Percentiles rank a stretch among this genome's conserved stretches.
These are phyloP conservation scores for Fusarium torreyae DNA, from an alignment of 2,329 filamentous ascomycete species.

Conservation along the genomic window DNA sequence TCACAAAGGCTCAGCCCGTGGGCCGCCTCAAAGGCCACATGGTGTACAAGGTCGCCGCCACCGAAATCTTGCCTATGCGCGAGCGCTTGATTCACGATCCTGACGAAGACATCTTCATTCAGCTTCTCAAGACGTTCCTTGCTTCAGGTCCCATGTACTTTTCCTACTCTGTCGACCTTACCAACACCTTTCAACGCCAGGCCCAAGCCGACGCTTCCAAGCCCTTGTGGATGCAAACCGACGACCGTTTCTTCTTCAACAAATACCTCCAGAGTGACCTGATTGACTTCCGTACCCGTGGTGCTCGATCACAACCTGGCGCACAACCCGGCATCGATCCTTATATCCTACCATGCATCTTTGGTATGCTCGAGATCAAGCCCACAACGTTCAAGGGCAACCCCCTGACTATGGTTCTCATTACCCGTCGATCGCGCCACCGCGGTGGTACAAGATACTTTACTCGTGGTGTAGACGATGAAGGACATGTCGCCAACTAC, in stretches of 20 bases:
- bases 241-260: conserved; percentile 99
- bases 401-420: conserved; percentile 86
- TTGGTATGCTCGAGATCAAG: conserved; percentile 93
- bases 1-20: conserved; percentile 93
- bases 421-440: conserved; percentile 90
- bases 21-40: conserved; percentile 95
- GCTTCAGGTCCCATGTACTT: conserved; percentile 95
- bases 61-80: conserved; percentile 93
- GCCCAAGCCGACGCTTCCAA: conserved; percentile 78
- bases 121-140: conserved; percentile 84
- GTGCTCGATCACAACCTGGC: conserved; percentile 74
- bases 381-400: conserved; percentile 89
- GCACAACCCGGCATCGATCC: conserved; percentile 86
- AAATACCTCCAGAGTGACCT: conserved; percentile 91
- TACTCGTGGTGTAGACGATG: conserved; percentile 91
- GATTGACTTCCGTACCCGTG: conserved; percentile 84
- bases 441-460: conserved; percentile 95
- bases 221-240: conserved; percentile 91
- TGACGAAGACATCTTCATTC: conserved; percentile 93
- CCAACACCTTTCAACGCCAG: conserved; percentile 96
- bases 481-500: conserved; percentile 97
- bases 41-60: conserved; percentile 92
- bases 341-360: conserved; percentile 95
- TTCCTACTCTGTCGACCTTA: conserved; percentile 96
- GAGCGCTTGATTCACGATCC: conserved; percentile 92